These are phyloP conservation scores for Cladosporium austrohemisphaericum DNA, from an alignment of 2,329 filamentous ascomycete genomes.

Conservation along the genomic window DNA sequence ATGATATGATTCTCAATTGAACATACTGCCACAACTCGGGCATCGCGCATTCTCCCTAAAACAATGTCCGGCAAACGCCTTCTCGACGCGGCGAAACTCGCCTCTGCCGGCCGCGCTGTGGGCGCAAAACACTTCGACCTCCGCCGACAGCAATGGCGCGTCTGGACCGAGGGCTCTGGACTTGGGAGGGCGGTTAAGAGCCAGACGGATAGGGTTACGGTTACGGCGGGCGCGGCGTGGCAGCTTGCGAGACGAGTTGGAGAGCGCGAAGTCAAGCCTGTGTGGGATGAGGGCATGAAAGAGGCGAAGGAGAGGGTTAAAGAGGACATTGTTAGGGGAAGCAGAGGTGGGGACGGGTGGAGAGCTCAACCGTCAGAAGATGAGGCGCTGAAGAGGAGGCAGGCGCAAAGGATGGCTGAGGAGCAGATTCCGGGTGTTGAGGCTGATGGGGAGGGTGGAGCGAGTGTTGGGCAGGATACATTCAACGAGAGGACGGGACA, in stretches of 20 bases:
- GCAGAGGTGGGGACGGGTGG: constrained; percentile 7
- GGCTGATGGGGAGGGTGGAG: neutral
- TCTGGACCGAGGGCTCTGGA: constrained; percentile 62
- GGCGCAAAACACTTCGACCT: constrained; percentile 55
- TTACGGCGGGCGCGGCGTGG: constrained; percentile 59
- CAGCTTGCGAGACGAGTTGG: constrained; percentile 57
- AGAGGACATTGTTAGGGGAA: constrained; percentile 18
- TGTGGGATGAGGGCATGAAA: constrained; percentile 15
- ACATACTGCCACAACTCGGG: no score
- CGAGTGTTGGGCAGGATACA: constrained; percentile 39
- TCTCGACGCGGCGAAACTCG: constrained; percentile 48
- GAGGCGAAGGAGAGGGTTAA: constrained; percentile 28
- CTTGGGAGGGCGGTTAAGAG: constrained; percentile 59
- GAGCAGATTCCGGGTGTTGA: constrained; percentile 30
- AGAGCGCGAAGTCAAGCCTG: constrained; percentile 36
- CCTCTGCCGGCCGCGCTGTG: constrained; percentile 46
- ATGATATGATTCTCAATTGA: no score
- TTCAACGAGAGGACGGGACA: constrained; percentile 52
- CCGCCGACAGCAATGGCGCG: constrained; percentile 58
- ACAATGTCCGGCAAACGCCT: constrained; percentile 50
- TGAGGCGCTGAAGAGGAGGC: constrained; percentile 34
- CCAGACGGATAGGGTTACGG: constrained; percentile 59
- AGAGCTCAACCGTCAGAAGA: constrained; percentile 31
- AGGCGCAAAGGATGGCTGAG: constrained; percentile 48
- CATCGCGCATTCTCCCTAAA: neutral